Percentiles rank a stretch among this genome's conserved stretches.
phyloP scores from a whole-genome alignment of 2,329 filamentous ascomycete genomes.

The Cytospora paraplurivora region DNA sequence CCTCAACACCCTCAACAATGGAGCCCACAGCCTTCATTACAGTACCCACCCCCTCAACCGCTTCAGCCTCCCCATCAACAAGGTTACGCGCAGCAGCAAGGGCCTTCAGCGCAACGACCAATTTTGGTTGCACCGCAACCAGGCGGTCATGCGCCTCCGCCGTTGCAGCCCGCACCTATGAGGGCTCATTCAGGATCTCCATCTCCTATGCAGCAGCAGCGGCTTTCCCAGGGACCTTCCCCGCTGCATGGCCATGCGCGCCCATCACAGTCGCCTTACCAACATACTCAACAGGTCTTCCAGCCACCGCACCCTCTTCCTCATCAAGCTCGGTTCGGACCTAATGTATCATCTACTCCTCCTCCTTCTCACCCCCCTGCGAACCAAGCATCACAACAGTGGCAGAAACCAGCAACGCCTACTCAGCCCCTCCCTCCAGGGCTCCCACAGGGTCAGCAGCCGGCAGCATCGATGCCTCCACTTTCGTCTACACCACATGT shows the following conservation, averaged over 20 bases:
- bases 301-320: slow-evolving; percentile 19
- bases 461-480: slow-evolving; percentile 1
- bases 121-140: slow-evolving; percentile 42
- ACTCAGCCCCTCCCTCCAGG: slow-evolving; percentile 12
- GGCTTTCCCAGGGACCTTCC: slow-evolving; percentile 18
- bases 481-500: slow-evolving; percentile 28
- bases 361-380: slow-evolving; percentile 23
- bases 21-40: slow-evolving; percentile 21
- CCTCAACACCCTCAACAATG: slow-evolving; percentile 19
- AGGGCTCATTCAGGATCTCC: slow-evolving; percentile 36
- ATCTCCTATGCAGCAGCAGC: slow-evolving; percentile 30
- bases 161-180: slow-evolving; percentile 30
- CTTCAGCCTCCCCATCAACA: slow-evolving; percentile 27
- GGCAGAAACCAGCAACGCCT: slow-evolving; percentile 21
- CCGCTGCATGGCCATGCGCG: slow-evolving; percentile 20
- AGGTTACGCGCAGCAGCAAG: slow-evolving; percentile 10
- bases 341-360: slow-evolving; percentile 18
- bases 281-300: slow-evolving; percentile 24
- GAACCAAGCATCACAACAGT: slow-evolving; percentile 16
- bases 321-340: slow-evolving; percentile 17
- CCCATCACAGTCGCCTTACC: slow-evolving; percentile 23
- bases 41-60: slow-evolving; percentile 29
- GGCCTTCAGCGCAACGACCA: slow-evolving; percentile 29
- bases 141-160: slow-evolving; percentile 38
- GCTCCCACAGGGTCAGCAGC: slow-evolving; percentile 13